These are phyloP conservation scores for Penicillium canariense DNA, from an alignment of 495 filamentous ascomycete genomes.

Conservation along the genomic window DNA sequence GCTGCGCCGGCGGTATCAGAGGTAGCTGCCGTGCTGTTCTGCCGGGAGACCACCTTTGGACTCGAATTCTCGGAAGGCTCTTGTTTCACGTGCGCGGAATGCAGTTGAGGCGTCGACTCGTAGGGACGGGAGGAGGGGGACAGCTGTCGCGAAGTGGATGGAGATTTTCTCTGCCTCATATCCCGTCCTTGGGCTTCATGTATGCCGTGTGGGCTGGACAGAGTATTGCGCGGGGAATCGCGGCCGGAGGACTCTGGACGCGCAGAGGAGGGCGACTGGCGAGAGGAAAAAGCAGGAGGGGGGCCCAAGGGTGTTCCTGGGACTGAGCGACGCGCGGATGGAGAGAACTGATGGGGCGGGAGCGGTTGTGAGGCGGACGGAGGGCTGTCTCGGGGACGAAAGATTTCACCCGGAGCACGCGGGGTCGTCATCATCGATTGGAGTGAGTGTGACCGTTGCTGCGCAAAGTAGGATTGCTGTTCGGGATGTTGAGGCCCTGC, in stretches of 20 bases:
- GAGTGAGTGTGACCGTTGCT: conserved; percentile 48
- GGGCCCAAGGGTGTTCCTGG: conserved; percentile 50
- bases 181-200: conserved; percentile 30
- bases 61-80: conserved; percentile 44
- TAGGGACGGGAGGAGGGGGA: conserved; percentile 30
- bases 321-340: conserved; percentile 41
- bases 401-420: conserved; percentile 34
- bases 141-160: conserved; percentile 25
- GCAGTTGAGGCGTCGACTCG: conserved; percentile 28
- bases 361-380: conserved; percentile 37
- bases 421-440: conserved; percentile 46
- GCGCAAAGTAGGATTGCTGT: conserved; percentile 41
- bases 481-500: conserved; percentile 31
- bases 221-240: conserved; percentile 34
- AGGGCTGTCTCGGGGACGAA: conserved; percentile 42
- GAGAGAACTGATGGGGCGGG: conserved; percentile 40
- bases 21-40: conserved; percentile 24
- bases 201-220: conserved; percentile 36
- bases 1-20: conserved; percentile 14
- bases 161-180: conserved; percentile 27
- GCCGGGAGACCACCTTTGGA: conserved; percentile 41
- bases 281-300: conserved; percentile 34
- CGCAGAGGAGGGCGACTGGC: conserved; percentile 34
- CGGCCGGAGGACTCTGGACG: conserved; percentile 36
- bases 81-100: conserved; percentile 31